Evolutionary conservation across 106 monocot genomes (phyloP), one percentile per base, ranked within the genome.

Genomic region (Allium cepa): DNA sequence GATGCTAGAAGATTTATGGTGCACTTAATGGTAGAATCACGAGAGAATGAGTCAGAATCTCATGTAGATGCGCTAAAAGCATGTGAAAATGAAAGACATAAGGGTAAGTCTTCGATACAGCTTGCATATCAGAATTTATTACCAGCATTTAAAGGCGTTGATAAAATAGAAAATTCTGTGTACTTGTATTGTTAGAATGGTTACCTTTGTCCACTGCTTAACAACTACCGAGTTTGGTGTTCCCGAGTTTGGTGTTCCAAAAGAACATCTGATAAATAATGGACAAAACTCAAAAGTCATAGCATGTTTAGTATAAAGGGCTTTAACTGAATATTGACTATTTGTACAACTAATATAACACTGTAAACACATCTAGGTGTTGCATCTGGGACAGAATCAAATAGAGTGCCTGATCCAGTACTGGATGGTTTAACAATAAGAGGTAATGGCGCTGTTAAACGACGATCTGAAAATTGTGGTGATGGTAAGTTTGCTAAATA

Each of bases 1-100:
- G 99, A 99, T 93, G 99, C 99, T 62, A 87, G 99, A 85, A 83
- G 65, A 45, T 99, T 99, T 63, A 85, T 99, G 75, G 73, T 50
- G 16, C 73, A 90, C 49, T 72, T 99, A 63, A 79, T 90, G 78
- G 9, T 46, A 59, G 67, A 77, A 45, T 75, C 88, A 56, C 62
- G 56, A 59, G 77, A 79, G 59, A 72, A 15, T 52, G 66, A 79
- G 26, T 50, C 61, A 62, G 74, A 84, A 8, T 49, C 69, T 72
- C 76, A 68, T 7, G 22, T 63, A 28, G 27, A 62, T 63, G 62
- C 16, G 14, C 15, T 56, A 16, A 60, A 52, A 65, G 59, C n/a
- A 60, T 56, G 18, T 62, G 57, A 73, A 69, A 64, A 68, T 78
- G 79, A 72, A 56, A 66, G 48, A n/a, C 50, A 56, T 47, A 59